phyloP scores from a whole-genome alignment of 2,329 filamentous ascomycete species.

The Calonectria ilicicola region DNA sequence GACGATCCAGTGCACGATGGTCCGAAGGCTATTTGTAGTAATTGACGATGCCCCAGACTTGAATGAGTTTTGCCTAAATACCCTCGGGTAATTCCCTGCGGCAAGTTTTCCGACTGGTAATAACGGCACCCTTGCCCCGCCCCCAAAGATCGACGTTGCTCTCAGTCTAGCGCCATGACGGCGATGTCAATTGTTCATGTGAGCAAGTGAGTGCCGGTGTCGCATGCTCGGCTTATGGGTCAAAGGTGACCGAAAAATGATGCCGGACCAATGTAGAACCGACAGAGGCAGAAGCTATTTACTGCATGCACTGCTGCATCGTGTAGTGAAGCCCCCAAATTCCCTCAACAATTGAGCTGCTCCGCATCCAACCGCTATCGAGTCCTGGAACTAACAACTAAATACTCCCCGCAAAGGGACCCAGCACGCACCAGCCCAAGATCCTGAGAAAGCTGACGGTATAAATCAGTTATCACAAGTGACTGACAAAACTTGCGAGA shows the following conservation, averaged over 20 bases:
- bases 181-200: background rate
- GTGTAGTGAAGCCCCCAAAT: slow-evolving; percentile 1
- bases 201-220: background rate
- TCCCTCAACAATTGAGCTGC: slow-evolving; percentile 3
- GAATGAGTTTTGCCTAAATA: slow-evolving; percentile 4
- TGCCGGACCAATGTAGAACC: background rate
- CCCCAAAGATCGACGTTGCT: background rate
- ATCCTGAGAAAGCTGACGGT: background rate
- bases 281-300: background rate
- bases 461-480: background rate
- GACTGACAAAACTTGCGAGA: background rate
- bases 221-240: background rate
- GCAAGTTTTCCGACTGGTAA: slow-evolving; percentile 1
- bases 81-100: background rate
- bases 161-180: background rate
- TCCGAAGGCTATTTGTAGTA: background rate
- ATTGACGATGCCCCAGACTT: background rate
- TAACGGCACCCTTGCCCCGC: background rate
- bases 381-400: background rate
- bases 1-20: background rate
- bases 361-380: background rate
- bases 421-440: background rate
- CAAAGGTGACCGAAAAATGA: background rate
- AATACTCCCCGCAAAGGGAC: background rate
- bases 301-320: background rate